Percentiles rank a stretch among this genome's conserved stretches.
These are phyloP conservation scores for Sinapis alba DNA, from an alignment of 441 rosid species.

Conservation along the genomic window DNA sequence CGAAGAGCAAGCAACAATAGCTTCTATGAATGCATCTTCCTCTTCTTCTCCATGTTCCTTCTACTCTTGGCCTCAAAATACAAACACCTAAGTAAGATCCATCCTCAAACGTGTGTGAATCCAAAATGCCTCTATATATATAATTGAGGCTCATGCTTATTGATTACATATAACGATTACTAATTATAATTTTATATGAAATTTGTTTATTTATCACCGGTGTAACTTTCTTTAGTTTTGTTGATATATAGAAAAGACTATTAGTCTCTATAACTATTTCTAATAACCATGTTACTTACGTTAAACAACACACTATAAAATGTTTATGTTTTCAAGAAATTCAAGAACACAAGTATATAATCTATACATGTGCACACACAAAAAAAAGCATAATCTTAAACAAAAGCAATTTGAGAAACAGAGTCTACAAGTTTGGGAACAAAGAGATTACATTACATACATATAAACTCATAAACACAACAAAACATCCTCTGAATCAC, in stretches of 20 bases:
- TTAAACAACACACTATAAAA: not conserved
- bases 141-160: not conserved
- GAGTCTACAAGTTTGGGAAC: not conserved
- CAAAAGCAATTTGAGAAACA: not conserved
- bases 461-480: not conserved
- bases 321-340: not conserved
- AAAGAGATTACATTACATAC: no score
- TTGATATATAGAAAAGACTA: not conserved
- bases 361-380: not conserved
- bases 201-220: slow-evolving; percentile 4
- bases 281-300: not conserved
- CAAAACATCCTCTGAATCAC: not conserved
- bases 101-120: slow-evolving; percentile 5
- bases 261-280: not conserved
- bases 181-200: slow-evolving; percentile 19
- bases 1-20: slow-evolving; percentile 32
- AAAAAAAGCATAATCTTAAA: not conserved
- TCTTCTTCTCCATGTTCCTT: slow-evolving; percentile 37
- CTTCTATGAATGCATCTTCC: slow-evolving; percentile 33
- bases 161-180: slow-evolving; percentile 18
- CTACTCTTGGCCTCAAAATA: slow-evolving; percentile 39
- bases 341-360: not conserved
- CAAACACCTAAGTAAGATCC: slow-evolving; percentile 29
- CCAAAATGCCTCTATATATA: slow-evolving; percentile 4
- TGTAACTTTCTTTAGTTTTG: not conserved